phyloP scores from a whole-genome alignment of 768 basidiomycete species.

The Naganishia onofrii region DNA sequence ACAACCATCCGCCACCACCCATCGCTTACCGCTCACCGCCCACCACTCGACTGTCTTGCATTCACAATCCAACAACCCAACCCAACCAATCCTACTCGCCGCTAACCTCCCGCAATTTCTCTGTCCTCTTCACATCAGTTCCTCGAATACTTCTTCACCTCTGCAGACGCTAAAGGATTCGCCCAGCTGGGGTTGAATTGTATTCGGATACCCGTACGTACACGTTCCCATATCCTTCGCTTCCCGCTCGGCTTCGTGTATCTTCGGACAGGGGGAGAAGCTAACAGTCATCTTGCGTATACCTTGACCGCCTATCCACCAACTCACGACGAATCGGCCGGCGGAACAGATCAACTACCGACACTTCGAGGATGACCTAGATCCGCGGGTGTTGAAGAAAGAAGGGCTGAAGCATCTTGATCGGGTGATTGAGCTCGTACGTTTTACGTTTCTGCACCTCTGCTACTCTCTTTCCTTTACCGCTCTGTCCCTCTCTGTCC shows the following conservation, averaged over 20 bases:
- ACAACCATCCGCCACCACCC: background rate
- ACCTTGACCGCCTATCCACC: no score
- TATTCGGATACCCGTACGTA: constrained; percentile 57
- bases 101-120: no score
- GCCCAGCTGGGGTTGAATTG: constrained; percentile 75
- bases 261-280: no score
- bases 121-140: constrained; percentile 58
- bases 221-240: background rate
- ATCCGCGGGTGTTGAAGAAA: constrained; percentile 70
- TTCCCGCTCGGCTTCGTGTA: background rate
- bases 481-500: no score
- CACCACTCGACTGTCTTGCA: no score
- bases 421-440: constrained; percentile 63
- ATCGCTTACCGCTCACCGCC: no score
- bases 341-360: constrained; percentile 39
- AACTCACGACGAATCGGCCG: no score
- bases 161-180: constrained; percentile 73
- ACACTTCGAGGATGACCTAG: constrained; percentile 63
- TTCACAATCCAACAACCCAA: no score
- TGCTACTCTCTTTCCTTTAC: no score
- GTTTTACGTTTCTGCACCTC: constrained; percentile 6
- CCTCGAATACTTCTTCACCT: constrained; percentile 76
- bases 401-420: constrained; percentile 78
- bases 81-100: no score
- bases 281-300: no score